Percentiles rank a stretch among this genome's conserved stretches.
Conservation (phyloP, 1,284 basidiomycete species). For the Pisolithus thermaeus region DNA sequence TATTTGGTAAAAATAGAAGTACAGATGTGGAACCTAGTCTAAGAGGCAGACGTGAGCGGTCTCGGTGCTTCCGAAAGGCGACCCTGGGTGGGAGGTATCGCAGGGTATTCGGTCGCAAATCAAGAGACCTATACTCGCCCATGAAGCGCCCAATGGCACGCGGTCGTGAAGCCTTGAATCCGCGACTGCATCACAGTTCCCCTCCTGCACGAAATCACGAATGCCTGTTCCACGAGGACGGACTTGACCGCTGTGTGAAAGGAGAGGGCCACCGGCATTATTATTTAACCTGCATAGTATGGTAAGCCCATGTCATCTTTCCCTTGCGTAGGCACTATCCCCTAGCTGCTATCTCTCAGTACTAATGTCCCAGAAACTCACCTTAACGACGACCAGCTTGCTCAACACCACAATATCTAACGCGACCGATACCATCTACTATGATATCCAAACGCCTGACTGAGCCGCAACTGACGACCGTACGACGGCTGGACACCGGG, state of each 20-base stretch:
- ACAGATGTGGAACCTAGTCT: not conserved
- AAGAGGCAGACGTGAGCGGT: too few species aligned
- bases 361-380: slow-evolving; percentile 29
- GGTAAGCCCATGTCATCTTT: too few species aligned
- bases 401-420: slow-evolving; percentile 36
- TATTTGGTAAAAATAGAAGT: not conserved
- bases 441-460: slow-evolving; percentile 37
- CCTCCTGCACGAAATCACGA: too few species aligned
- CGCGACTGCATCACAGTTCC: too few species aligned
- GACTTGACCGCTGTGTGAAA: too few species aligned
- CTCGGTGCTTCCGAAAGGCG: too few species aligned
- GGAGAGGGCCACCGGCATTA: too few species aligned
- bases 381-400: slow-evolving; percentile 34
- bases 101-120: too few species aligned
- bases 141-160: not conserved
- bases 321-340: not conserved
- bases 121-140: not conserved
- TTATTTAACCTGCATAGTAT: too few species aligned
- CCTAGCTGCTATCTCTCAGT: not conserved
- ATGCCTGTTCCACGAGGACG: too few species aligned
- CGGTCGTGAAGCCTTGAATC: not conserved
- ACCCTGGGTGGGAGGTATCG: too few species aligned
- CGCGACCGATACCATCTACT: slow-evolving; percentile 32
- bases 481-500: slow-evolving; percentile 30
- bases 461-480: slow-evolving; percentile 33